These are phyloP conservation scores for Cladochytrium replicatum DNA, from an alignment of 192 early-diverging fungal genomes.

Conservation along the genomic window DNA sequence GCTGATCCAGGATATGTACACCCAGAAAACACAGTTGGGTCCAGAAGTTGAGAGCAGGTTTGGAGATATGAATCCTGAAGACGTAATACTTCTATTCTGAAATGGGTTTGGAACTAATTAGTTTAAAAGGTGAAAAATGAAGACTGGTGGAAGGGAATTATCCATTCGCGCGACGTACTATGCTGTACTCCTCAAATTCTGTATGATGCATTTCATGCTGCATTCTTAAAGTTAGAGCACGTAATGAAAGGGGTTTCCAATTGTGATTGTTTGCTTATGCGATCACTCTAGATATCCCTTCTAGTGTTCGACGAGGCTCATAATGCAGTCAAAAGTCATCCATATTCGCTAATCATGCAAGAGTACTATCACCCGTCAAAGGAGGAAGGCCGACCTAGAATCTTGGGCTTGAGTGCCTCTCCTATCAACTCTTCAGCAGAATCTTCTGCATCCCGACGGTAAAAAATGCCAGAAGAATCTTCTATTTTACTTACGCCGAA, in stretches of 20 bases:
- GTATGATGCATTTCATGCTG: conserved; percentile 63
- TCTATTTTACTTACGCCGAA: too few relatives aligned
- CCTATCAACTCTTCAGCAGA: too few relatives aligned
- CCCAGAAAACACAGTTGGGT: too few relatives aligned
- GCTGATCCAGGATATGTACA: too few relatives aligned
- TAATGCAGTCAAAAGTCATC: conserved; percentile 69
- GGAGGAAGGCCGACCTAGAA: too few relatives aligned
- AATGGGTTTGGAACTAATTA: conserved; percentile 2
- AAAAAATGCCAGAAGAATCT: too few relatives aligned
- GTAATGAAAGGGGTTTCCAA: neutral
- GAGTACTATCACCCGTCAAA: too few relatives aligned
- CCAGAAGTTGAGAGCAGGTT: conserved; percentile 50
- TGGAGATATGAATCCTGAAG: conserved; percentile 60
- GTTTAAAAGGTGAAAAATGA: conserved; percentile 33
- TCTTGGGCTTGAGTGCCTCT: too few relatives aligned
- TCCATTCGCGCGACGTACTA: conserved; percentile 55
- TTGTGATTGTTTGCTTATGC: neutral
- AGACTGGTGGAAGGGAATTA: conserved; percentile 47
- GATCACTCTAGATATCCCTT: conserved; percentile 51
- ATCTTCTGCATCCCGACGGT: too few relatives aligned
- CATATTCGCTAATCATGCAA: conserved; percentile 75
- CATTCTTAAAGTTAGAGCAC: too few relatives aligned
- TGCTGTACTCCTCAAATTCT: conserved; percentile 85
- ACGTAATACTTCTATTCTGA: conserved; percentile 8
- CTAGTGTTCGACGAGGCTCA: conserved; percentile 94